These are phyloP conservation scores for Clitoria ternatea DNA, from an alignment of 306 rosid species.

Conservation along the genomic window DNA sequence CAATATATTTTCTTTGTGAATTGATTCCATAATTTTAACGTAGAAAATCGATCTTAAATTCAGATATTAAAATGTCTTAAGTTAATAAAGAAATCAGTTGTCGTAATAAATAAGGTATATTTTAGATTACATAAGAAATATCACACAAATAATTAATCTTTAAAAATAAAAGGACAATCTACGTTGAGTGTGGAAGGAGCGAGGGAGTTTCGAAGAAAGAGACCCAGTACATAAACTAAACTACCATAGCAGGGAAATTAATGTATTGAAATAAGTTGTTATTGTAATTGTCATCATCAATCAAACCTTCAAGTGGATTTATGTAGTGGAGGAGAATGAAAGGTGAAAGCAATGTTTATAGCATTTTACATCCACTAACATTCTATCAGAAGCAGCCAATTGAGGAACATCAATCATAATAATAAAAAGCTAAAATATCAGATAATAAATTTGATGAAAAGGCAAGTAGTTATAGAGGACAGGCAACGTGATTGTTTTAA, in stretches of 20 bases:
- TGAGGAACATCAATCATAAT: constrained; percentile 16
- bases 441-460: background rate
- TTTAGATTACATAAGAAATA: too few relatives aligned
- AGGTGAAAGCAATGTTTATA: constrained; percentile 14
- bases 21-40: background rate
- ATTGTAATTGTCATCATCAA: constrained; percentile 14
- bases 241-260: background rate
- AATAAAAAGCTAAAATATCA: background rate
- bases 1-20: background rate
- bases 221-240: constrained; percentile 24
- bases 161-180: background rate
- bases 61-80: too few relatives aligned
- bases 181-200: background rate
- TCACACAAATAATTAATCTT: too few relatives aligned
- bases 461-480: constrained; percentile 8
- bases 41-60: too few relatives aligned
- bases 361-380: constrained; percentile 28
- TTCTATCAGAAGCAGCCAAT: constrained; percentile 20
- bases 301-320: constrained; percentile 29
- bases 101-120: too few relatives aligned
- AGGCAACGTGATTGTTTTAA: constrained; percentile 8
- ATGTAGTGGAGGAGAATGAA: constrained; percentile 28
- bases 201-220: constrained; percentile 20
- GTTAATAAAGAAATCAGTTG: too few relatives aligned
- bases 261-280: background rate